Base-by-base conservation (phyloP, 768 basidiomycete genomes). In the Lyophyllum semitale region DNA sequence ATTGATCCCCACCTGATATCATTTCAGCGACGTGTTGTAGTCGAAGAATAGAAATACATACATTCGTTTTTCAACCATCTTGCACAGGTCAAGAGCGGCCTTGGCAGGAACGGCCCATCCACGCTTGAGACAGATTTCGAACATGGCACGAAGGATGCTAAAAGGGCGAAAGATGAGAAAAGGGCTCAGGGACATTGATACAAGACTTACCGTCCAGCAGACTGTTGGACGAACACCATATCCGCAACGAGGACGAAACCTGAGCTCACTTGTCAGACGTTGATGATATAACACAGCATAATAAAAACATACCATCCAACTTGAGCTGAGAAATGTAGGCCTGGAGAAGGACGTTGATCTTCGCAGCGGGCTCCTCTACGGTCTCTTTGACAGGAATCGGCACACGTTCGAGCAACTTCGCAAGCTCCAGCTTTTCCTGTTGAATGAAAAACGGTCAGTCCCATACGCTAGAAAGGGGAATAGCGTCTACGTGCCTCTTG, bases 71-170 rank as follows among this genome's bases (percentile, higher is more conserved):
- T 93, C 93, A 0, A 93, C 90, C 94, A 96, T 96, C 75, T 98
- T 98, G 78, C 95, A 98, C 54, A 99, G 73, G 57, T 94, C 90
- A 26, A 98, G 80, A 4, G 93, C 93, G 7, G 92, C 89, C 62
- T 93, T 87, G 0, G 96, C 94, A 0, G 95, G 93, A 0, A 89
- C 81, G 2, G 97, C 93, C 97, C 97, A 99, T n/a, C 95, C 95
- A 40, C 95, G 87, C 74, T 96, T 97, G 55, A 98, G 75, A 68
- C 95, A 98, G 53, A 98, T 99, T 72, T 99, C 96, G 63, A 95
- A 98, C 67, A 99, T 91, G 15, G 96, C 96, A 18, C 95, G 93
- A 35, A 98, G 75, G 63, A 98, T 97, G 63, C 90, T 89, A 30
- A 18, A 51, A 5, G 37, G 47, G 44, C 7, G 8, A 20, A n/a